Evolutionary conservation across 2,329 filamentous ascomycete species (phyloP).

Genomic region (Talaromyces atroroseus): DNA sequence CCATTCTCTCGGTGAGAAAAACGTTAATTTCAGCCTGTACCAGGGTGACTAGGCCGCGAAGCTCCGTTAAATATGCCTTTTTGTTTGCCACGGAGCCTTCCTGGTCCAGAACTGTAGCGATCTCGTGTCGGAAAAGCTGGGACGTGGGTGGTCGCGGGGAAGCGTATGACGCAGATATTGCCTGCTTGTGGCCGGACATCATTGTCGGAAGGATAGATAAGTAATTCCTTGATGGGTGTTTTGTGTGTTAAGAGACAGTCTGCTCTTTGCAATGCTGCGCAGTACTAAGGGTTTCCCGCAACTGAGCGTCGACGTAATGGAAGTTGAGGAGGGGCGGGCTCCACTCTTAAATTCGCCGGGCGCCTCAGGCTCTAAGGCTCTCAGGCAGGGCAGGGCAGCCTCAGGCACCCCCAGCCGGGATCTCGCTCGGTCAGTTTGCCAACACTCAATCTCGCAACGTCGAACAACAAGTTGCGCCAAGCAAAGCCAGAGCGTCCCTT

Average conservation of each 20-base stretch:
- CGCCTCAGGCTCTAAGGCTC: neutral
- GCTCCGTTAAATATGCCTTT: constrained; percentile 48
- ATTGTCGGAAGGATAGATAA: neutral
- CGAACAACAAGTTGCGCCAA: neutral
- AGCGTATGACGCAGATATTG: constrained; percentile 24
- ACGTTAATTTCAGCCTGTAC: constrained; percentile 56
- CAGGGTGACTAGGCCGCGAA: constrained; percentile 45
- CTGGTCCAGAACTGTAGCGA: constrained; percentile 19
- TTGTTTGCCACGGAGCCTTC: constrained; percentile 33
- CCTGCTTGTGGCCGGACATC: constrained; percentile 1
- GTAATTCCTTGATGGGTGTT: neutral
- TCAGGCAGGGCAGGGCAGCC: too few relatives aligned
- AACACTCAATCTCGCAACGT: neutral
- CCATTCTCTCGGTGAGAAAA: constrained; percentile 58
- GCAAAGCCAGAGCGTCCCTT: neutral
- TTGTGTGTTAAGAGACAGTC: too few relatives aligned
- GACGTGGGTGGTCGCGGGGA: constrained; percentile 21
- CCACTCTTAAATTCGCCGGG: neutral
- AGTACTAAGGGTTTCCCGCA: neutral
- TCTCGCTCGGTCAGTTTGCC: neutral
- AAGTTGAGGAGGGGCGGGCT: too few relatives aligned
- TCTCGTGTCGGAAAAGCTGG: constrained; percentile 28
- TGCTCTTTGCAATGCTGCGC: neutral
- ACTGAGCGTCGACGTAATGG: neutral
- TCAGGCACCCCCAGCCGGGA: neutral